These are phyloP conservation scores for Wickerhamiella qilinensis DNA, from an alignment of 805 yeast genomes.

Conservation along the genomic window DNA sequence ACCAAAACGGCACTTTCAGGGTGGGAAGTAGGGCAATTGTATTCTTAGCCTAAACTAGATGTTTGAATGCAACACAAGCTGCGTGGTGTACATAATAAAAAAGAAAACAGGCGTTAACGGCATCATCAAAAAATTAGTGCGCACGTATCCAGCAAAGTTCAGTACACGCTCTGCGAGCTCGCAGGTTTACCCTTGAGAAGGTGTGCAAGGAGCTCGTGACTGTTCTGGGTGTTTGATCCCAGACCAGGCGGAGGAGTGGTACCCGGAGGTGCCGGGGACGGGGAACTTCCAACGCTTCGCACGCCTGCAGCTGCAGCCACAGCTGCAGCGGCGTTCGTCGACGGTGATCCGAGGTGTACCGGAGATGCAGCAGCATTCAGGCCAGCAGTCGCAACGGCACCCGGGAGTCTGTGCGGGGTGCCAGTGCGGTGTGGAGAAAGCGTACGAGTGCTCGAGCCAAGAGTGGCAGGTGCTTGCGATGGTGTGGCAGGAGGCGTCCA, in stretches of 20 bases:
- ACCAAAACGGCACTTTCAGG: too few relatives aligned
- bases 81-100: too few relatives aligned
- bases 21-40: too few relatives aligned
- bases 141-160: too few relatives aligned
- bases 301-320: conserved; percentile 1
- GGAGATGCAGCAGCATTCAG: neutral
- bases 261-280: conserved; percentile 21
- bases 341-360: neutral
- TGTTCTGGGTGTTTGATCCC: conserved; percentile 25
- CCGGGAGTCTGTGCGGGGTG: neutral
- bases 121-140: too few relatives aligned
- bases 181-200: conserved; percentile 46
- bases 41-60: too few relatives aligned
- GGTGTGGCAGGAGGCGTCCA: neutral
- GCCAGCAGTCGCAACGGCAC: neutral
- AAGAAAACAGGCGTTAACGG: too few relatives aligned
- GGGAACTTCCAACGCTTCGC: neutral
- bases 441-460: neutral
- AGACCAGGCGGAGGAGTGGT: conserved; percentile 4
- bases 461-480: neutral
- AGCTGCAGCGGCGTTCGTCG: neutral
- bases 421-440: neutral
- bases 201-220: conserved; percentile 70
- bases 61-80: too few relatives aligned
- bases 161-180: conserved; percentile 16